Evolutionary conservation across 108 stramenopile species (phyloP).

Genomic region (Chaetoceros tenuissimus): DNA sequence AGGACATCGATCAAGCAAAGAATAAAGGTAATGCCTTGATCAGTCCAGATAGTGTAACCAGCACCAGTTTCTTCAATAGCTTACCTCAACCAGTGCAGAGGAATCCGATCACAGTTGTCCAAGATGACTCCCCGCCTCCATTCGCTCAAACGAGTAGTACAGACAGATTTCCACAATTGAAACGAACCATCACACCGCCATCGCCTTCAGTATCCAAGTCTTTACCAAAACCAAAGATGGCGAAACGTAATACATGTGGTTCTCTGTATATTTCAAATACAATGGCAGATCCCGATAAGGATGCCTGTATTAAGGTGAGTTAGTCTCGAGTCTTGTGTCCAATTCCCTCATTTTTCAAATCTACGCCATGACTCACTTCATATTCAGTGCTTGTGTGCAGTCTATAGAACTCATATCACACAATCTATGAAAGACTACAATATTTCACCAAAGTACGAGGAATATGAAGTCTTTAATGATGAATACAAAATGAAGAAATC

Average conservation of each 20-base stretch:
- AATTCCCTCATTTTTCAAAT: slow-evolving; percentile 1
- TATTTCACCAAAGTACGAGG: slow-evolving; percentile 5
- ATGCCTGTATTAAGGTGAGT: slow-evolving; percentile 86
- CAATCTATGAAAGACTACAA: slow-evolving; percentile 25
- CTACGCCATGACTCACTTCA: not conserved
- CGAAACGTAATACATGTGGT: slow-evolving; percentile 84
- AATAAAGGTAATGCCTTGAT: not conserved
- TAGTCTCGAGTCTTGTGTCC: slow-evolving; percentile 5
- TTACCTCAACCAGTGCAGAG: not conserved
- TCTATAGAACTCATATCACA: slow-evolving; percentile 87
- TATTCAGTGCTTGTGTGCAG: slow-evolving; percentile 78
- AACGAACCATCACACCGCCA: not conserved
- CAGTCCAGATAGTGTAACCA: not conserved
- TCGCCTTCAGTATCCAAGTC: not conserved
- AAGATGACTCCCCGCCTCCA: not conserved
- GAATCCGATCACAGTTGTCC: not conserved
- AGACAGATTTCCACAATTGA: not conserved
- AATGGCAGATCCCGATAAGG: slow-evolving; percentile 88
- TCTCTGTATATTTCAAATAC: slow-evolving; percentile 84
- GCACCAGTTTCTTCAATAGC: not conserved
- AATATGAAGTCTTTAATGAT: slow-evolving; percentile 38
- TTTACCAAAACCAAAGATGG: slow-evolving; percentile 25
- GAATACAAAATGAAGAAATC: not conserved
- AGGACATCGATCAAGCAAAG: slow-evolving; percentile 10
- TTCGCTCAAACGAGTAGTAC: slow-evolving; percentile 1